phyloP scores from a whole-genome alignment of 129 eudicot species.

The Glebionis coronaria region DNA sequence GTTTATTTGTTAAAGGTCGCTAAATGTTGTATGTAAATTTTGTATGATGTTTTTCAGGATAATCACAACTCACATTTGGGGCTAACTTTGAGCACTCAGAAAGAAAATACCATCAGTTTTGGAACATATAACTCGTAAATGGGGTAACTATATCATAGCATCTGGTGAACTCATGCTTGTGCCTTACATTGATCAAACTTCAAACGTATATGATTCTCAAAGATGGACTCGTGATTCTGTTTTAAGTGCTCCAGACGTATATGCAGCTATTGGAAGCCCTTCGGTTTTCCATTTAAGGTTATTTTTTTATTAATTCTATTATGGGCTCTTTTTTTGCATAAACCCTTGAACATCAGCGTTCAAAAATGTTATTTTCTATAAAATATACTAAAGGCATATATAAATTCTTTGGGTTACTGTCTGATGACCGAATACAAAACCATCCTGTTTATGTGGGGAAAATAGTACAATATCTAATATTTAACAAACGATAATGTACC shows the following conservation, averaged over 20 bases:
- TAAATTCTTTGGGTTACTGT: too few species aligned
- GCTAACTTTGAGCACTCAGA: slow-evolving; percentile 69
- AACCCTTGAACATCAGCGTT: too few species aligned
- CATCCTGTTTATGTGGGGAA: too few species aligned
- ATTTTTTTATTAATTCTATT: slow-evolving; percentile 19
- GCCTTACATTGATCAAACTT: slow-evolving; percentile 43
- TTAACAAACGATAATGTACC: too few species aligned
- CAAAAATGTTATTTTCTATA: too few species aligned
- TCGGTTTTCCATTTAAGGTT: slow-evolving; percentile 78
- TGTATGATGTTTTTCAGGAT: slow-evolving; percentile 41
- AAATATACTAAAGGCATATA: too few species aligned
- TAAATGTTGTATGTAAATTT: not conserved
- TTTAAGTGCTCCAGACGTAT: slow-evolving; percentile 77
- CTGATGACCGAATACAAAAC: too few species aligned
- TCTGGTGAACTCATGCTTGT: slow-evolving; percentile 59
- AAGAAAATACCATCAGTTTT: slow-evolving; percentile 79
- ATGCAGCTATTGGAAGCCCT: slow-evolving; percentile 71
- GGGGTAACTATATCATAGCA: slow-evolving; percentile 66
- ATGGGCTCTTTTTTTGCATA: not conserved
- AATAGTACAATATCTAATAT: too few species aligned
- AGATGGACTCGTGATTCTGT: slow-evolving; percentile 73
- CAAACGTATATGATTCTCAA: slow-evolving; percentile 37
- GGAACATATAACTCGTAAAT: slow-evolving; percentile 84
- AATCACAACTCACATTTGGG: slow-evolving; percentile 73
- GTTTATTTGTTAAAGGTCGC: not conserved